These are phyloP conservation scores for Hypomyces rosellus DNA, from an alignment of 2,329 filamentous ascomycete species.

Conservation along the genomic window DNA sequence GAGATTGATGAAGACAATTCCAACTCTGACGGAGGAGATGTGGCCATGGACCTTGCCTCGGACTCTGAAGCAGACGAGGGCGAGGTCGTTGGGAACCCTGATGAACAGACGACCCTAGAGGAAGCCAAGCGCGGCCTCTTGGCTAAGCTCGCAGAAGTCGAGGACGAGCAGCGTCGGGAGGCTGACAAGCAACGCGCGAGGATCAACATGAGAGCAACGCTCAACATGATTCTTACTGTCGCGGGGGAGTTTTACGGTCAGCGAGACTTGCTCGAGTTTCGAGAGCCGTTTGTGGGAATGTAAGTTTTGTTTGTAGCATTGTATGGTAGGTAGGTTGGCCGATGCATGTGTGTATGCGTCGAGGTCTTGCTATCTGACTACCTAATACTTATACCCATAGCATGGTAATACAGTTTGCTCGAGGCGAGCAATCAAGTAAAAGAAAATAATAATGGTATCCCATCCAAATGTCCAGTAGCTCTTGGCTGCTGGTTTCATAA, in stretches of 20 bases:
- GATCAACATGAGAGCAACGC: conserved; percentile 58
- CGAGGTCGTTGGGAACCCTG: conserved; percentile 21
- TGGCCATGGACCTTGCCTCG: conserved; percentile 38
- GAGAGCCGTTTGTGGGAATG: conserved; percentile 52
- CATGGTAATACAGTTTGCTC: background rate
- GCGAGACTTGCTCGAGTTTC: conserved; percentile 71
- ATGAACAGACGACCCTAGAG: conserved; percentile 37
- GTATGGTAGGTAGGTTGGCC: background rate
- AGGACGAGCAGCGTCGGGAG: conserved; percentile 22
- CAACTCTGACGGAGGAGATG: conserved; percentile 21
- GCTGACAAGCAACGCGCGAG: conserved; percentile 28
- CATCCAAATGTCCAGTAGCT: background rate
- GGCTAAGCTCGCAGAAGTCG: conserved; percentile 31
- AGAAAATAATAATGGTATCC: background rate
- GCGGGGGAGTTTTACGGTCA: conserved; percentile 88
- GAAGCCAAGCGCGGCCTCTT: conserved; percentile 44
- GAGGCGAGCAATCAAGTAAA: background rate
- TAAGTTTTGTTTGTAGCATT: conserved; percentile 19
- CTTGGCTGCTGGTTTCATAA: background rate
- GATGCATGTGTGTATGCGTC: background rate
- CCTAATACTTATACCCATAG: background rate
- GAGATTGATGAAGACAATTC: conserved; percentile 22
- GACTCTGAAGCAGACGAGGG: conserved; percentile 33
- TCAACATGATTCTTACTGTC: conserved; percentile 88
- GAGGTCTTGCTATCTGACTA: background rate